Base-by-base conservation (phyloP, 225 moss, liverwort and hornwort genomes). In the Polytrichum commune region DNA sequence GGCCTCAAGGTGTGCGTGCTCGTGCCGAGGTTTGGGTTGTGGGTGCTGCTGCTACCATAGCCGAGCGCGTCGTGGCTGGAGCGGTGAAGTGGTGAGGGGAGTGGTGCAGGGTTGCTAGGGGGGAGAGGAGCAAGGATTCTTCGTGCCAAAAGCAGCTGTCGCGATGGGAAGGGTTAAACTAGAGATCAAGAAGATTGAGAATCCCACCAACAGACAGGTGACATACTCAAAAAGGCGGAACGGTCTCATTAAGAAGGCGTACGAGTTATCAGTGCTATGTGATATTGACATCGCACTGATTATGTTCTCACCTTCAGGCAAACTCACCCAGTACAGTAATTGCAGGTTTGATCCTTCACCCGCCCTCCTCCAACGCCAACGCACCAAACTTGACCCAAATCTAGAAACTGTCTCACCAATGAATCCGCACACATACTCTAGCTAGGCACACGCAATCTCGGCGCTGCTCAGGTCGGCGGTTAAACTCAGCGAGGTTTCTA, bases 131-230 rank as follows among this genome's bases (percentile, higher is more conserved):
- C 5, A 23, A 58, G 58, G 24, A 23, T 20, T 20, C 9, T 58
- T 24, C 58, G 22, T 58, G 46, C 46, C 46, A 46, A 46, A 10
- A 46, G 46, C 4, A 38, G 60, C 58, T 58, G 76, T 55, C 19
- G 66, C 69, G 54, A 86, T 86, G 85, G 85, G 85, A 67, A 77
- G 85, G 79, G 85, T 86, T 54, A 86, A 86, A 79, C 64, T 86
- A 53, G 85, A 86, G 79, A 86, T 86, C 35, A 86, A 86, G 81
- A 86, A 86, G 83, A 86, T 86, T 58, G 86, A 86, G 86, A 86
- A 86, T 72, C 80, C 83, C 1, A 82, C 86, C 10, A 86, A 62
- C 60, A 71, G 70, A 30, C 86, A 86, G 80, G 86, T 86, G 71
- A 86, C 83, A 27, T 86, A 81, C 65, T 86, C 86, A 29, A 86